Conservation (phyloP, 495 filamentous ascomycete species). For the Venustampulla echinocandica region DNA sequence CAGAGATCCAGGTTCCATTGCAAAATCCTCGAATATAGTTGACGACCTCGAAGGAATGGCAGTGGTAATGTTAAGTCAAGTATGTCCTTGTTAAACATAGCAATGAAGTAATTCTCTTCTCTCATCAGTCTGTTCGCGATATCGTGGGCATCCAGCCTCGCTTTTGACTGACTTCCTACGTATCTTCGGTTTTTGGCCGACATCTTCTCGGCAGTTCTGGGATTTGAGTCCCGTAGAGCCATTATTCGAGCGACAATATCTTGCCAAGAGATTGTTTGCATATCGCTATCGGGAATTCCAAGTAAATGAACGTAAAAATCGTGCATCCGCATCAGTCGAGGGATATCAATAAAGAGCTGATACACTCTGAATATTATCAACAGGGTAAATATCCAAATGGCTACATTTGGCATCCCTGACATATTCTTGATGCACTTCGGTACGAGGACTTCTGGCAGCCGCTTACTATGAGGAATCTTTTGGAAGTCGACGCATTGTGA, state of each 20-base stretch:
- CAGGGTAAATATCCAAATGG: constrained; percentile 80
- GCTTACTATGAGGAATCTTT: constrained; percentile 64
- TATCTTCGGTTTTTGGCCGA: constrained; percentile 50
- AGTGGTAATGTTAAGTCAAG: constrained; percentile 78
- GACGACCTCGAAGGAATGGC: constrained; percentile 70
- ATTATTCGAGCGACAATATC: constrained; percentile 85
- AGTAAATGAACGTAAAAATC: constrained; percentile 85
- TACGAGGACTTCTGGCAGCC: constrained; percentile 66
- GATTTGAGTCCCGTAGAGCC: constrained; percentile 77
- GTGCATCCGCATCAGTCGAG: constrained; percentile 66
- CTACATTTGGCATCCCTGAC: constrained; percentile 67
- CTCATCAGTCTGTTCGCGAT: constrained; percentile 97
- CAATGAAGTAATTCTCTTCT: constrained; percentile 92
- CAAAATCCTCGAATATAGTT: constrained; percentile 69
- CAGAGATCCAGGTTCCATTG: constrained; percentile 85
- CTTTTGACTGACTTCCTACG: constrained; percentile 79
- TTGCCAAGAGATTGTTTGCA: constrained; percentile 96
- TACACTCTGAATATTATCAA: constrained; percentile 78
- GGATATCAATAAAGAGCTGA: constrained; percentile 65
- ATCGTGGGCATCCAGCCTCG: constrained; percentile 91
- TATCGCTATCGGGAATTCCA: constrained; percentile 79
- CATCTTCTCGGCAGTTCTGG: constrained; percentile 61
- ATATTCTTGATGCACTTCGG: constrained; percentile 80
- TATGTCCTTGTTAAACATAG: constrained; percentile 92
- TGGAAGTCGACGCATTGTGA: constrained; percentile 80